Base-by-base conservation (phyloP, 2,329 filamentous ascomycete genomes). In the Thielaviopsis euricoi region DNA sequence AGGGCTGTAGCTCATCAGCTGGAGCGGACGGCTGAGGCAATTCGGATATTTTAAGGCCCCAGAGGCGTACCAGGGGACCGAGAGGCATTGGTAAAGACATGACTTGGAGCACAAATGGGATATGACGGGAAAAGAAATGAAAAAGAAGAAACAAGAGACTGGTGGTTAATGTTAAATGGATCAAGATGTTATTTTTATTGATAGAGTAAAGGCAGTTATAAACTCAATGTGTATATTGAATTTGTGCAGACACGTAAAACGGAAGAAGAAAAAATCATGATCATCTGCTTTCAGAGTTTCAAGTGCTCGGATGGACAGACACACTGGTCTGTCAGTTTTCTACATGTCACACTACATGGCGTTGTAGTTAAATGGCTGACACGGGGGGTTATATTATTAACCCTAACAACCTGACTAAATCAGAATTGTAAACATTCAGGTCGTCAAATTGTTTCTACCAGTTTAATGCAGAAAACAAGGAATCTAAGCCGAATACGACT, bases 61-160 rank as follows among this genome's bases (percentile, higher is more conserved):
- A 74, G 56, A 81, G 73, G 40, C 77, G 77, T 58, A 82, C 70
- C 40, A 76, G 69, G 58, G 76, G 77, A 1, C 77, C 76, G 17
- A 73, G 63, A 23, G 62, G 29, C 26, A 22, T 7, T 37, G 17
- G 19, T 23, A 17, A 21, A 22, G 53, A 48, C n/a, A 55, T 15
- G 6, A 12, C n/a, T 22, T 50, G 29, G 23, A 17, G 9, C 52
- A 17, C 21, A 21, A 15, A 55, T 19, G 37, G 33, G 26, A 40
- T 46, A 53, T 19, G 19, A 15, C n/a, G 43, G 23, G 43, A 13
- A 26, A 19, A 46, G 2, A 43, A 40, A 1, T 3, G 22, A 19
- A 37, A 48, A 52, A 19, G 21, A n/a, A 46, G 7, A 13, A 5
- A 46, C 3, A 17, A 46, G 5, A n/a, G 40, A 46, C 4, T 46